Evolutionary conservation across 495 filamentous ascomycete species (phyloP).

Genomic region (Hypoxylon fuscum): DNA sequence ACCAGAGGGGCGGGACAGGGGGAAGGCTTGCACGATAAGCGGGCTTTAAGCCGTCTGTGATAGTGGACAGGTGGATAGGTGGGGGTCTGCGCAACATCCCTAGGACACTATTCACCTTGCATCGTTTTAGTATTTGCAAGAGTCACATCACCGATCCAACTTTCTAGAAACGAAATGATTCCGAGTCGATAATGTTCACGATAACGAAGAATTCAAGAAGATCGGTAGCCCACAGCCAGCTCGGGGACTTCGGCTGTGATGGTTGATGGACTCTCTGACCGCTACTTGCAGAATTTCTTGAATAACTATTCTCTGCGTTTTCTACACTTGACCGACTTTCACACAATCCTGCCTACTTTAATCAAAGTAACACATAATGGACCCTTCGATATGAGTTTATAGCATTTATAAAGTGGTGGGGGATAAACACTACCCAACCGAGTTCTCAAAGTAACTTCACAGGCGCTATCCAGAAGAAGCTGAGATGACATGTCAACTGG

Average conservation of each 20-base stretch:
- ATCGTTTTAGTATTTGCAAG: slow-evolving; percentile 15
- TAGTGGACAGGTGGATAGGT: slow-evolving; percentile 12
- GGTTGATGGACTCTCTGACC: background rate
- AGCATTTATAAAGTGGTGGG: slow-evolving; percentile 6
- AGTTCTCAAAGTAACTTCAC: too few species aligned
- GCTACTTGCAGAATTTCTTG: background rate
- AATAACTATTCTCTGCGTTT: background rate
- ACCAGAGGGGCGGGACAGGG: slow-evolving; percentile 40
- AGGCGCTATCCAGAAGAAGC: too few species aligned
- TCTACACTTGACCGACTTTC: background rate
- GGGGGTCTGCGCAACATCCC: slow-evolving; percentile 35
- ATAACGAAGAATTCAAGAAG: slow-evolving; percentile 14
- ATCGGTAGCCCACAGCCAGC: background rate
- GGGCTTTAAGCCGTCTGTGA: slow-evolving; percentile 1
- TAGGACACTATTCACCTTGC: slow-evolving; percentile 1
- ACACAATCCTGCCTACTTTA: slow-evolving; percentile 20
- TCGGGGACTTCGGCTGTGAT: too few species aligned
- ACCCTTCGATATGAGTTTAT: slow-evolving; percentile 9
- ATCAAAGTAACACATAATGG: slow-evolving; percentile 20
- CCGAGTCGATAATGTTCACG: slow-evolving; percentile 25
- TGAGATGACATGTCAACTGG: slow-evolving; percentile 18
- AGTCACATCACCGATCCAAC: slow-evolving; percentile 22
- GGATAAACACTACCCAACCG: slow-evolving; percentile 7
- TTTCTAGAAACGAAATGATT: background rate
- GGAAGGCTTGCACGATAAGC: slow-evolving; percentile 17